Conservation (phyloP, 140 eudicot genomes). For the Bidens hawaiensis region DNA sequence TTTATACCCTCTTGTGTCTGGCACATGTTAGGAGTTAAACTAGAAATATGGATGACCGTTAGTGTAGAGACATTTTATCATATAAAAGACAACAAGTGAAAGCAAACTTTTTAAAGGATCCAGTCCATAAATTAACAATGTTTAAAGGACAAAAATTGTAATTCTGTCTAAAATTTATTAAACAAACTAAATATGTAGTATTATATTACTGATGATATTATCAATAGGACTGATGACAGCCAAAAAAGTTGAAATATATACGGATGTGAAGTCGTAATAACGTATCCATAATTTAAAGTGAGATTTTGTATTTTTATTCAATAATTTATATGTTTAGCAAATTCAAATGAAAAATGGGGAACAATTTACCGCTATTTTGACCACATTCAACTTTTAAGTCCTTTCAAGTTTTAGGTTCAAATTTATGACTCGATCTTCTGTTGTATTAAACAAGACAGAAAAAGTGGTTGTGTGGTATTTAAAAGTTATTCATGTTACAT, state of each 20-base stretch:
- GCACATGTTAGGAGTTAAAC: too few relatives aligned
- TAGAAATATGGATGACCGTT: too few relatives aligned
- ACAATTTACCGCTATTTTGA: conserved; percentile 28
- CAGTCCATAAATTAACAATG: too few relatives aligned
- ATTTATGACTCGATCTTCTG: conserved; percentile 8
- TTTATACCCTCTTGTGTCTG: too few relatives aligned
- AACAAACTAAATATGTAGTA: neutral
- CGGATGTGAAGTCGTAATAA: neutral
- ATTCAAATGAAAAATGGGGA: conserved; percentile 21
- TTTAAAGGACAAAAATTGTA: too few relatives aligned
- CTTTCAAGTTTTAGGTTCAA: conserved; percentile 13
- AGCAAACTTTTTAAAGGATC: too few relatives aligned
- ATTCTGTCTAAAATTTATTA: too few relatives aligned
- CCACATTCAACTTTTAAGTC: conserved; percentile 13
- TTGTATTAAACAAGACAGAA: conserved; percentile 20
- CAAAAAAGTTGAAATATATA: conserved; percentile 15
- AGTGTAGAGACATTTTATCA: too few relatives aligned
- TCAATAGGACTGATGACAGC: conserved; percentile 2
- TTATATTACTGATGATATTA: neutral
- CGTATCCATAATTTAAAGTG: neutral
- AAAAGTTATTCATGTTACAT: neutral
- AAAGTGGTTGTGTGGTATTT: conserved; percentile 7
- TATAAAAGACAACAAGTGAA: too few relatives aligned
- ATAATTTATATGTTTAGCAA: neutral
- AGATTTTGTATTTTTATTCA: neutral